A percentile compares a stretch with the other conserved stretches of the same genome.
phyloP scores from a whole-genome alignment of 75 land plant genomes.

The Adiantum capillusveneris region DNA sequence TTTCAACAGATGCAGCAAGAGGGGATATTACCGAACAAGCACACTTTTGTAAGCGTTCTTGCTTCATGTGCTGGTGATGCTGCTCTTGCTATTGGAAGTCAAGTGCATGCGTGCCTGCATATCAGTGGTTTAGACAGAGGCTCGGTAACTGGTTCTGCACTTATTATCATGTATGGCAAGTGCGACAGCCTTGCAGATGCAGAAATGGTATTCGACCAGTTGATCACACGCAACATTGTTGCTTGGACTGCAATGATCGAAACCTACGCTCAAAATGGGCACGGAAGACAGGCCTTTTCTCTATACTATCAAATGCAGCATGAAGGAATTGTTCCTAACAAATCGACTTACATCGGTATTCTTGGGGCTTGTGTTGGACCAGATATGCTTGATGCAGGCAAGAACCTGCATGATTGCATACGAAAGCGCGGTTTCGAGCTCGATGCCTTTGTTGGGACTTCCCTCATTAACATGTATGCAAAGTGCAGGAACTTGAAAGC shows the following conservation, averaged over 20 bases:
- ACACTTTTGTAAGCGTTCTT: slow-evolving; percentile 5
- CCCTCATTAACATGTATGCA: slow-evolving; percentile 47
- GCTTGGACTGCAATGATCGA: slow-evolving; percentile 20
- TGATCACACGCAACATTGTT: neutral
- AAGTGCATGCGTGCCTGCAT: neutral
- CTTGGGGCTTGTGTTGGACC: slow-evolving; percentile 10
- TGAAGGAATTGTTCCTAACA: slow-evolving; percentile 10
- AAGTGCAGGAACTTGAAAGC: slow-evolving; percentile 19
- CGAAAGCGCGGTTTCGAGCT: slow-evolving; percentile 26
- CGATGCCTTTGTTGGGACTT: slow-evolving; percentile 32
- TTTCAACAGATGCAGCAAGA: slow-evolving; percentile 8
- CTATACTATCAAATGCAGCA: slow-evolving; percentile 6
- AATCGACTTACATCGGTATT: neutral
- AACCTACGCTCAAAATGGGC: slow-evolving; percentile 14
- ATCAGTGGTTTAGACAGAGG: slow-evolving; percentile 7
- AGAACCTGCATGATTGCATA: slow-evolving; percentile 19
- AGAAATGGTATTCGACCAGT: neutral
- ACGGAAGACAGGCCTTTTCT: neutral
- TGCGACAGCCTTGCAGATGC: slow-evolving; percentile 4
- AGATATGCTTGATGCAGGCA: slow-evolving; percentile 7
- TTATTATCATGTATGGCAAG: slow-evolving; percentile 9
- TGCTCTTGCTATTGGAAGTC: neutral
- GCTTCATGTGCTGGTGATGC: slow-evolving; percentile 6
- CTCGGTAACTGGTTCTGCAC: slow-evolving; percentile 4
- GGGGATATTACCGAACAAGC: slow-evolving; percentile 5